Evolutionary conservation across 768 basidiomycete species (phyloP).

Genomic region (Auricularia auricula-judae): DNA sequence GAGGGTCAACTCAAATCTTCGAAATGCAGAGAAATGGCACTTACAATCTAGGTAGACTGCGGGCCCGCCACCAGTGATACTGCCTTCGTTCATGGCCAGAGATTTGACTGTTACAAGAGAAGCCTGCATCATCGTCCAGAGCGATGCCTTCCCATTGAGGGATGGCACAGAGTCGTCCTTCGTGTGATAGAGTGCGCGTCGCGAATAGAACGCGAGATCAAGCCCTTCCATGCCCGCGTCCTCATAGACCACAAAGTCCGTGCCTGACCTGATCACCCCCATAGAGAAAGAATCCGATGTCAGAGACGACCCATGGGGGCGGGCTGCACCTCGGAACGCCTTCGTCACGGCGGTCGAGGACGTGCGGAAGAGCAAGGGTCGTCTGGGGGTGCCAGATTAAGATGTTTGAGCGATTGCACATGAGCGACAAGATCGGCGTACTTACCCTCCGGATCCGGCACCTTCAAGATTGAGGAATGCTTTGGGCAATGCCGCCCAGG

Average conservation of each 20-base stretch:
- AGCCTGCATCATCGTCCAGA: constrained; percentile 77
- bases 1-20: constrained; percentile 1
- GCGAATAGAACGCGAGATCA: constrained; percentile 70
- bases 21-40: constrained; percentile 13
- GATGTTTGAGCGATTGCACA: too few relatives aligned
- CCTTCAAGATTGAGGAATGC: constrained; percentile 79
- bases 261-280: constrained; percentile 54
- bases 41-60: constrained; percentile 68
- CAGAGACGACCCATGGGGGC: constrained; percentile 64
- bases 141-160: constrained; percentile 39
- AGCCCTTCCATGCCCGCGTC: constrained; percentile 50
- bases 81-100: constrained; percentile 36
- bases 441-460: constrained; percentile 66
- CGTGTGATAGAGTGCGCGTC: constrained; percentile 68
- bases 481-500: constrained; percentile 56
- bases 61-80: constrained; percentile 15
- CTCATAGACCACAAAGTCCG: constrained; percentile 65
- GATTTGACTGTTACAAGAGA: constrained; percentile 42
- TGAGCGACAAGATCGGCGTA: constrained; percentile 3
- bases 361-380: constrained; percentile 65
- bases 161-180: constrained; percentile 56
- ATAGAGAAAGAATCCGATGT: constrained; percentile 58
- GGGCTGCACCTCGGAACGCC: constrained; percentile 43
- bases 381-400: constrained; percentile 27
- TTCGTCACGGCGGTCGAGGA: constrained; percentile 48